Base-by-base conservation (phyloP, 768 basidiomycete genomes). In the Naganishia antarctica region DNA sequence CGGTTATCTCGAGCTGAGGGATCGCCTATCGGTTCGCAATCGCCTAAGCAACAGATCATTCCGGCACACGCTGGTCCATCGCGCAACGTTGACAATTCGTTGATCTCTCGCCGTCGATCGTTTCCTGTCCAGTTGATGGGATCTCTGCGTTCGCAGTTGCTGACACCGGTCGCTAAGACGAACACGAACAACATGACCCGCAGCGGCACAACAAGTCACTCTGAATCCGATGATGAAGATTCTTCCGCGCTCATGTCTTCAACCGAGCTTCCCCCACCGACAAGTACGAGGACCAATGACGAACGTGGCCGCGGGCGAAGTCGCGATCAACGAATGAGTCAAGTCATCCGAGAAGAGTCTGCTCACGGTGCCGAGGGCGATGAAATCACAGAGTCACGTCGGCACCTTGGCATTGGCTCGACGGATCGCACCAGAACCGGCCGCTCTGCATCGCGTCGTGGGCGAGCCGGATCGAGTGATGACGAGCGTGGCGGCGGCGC, bases 81-180 rank as follows among this genome's bases (percentile, higher is more conserved):
- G 29, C 18, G 5, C 31, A 29, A 49, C 11, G 34, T 57, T 32
- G 53, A 57, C 53, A 40, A 40, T 26, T 57, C 53, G 7, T 16
- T 64, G 28, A 31, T 57, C 18, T 37, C 44, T 13, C 51, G 63
- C 16, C 53, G 63, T 23, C 41, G 45, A 25, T 64, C 63, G 15
- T 64, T 64, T 32, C 63, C 63, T n/a, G 63, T 45, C 6, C 63
- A 64, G 26, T 26, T 64, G 51, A 28, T 64, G 25, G 63, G 50
- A 21, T 41, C 40, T 5, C 44, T 58, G 16, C 47, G 63, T 23
- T 53, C 63, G 15, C 53, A 59, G n/a, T 45, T 64, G 37, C 44
- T 28, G 25, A 45, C 40, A n/a, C 45, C 63, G 44, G 53, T 41
- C 23, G 43, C 31, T 11, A 26, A 59, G 53, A 47, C 13, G 12